Evolutionary conservation across 2,329 filamentous ascomycete genomes (phyloP), one percentile per base, ranked within the genome.

Genomic region (Penicillium sp.): DNA sequence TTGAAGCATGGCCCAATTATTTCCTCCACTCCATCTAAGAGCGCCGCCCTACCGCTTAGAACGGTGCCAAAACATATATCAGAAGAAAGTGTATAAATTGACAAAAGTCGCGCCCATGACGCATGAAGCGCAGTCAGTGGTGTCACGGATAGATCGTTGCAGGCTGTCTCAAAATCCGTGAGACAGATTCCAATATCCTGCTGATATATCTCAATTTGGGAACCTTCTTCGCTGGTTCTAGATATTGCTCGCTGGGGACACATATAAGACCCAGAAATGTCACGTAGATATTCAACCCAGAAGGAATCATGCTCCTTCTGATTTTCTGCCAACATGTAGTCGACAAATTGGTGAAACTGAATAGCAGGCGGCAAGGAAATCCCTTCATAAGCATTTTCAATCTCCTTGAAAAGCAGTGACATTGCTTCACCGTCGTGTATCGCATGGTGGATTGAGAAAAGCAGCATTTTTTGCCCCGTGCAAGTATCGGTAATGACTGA

Each of bases 1-100:
- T 96, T 97, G 78, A 97, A 96, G 68, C 91, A 96, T 0, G 92
- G 92, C 0, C 90, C 91, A n/a, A 95, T 83, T 5, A 96, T 81
- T 3, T 80, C 77, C 38, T 92, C 85, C 11, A 93, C 77, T 0
- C 81, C 82, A 5, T 87, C 80, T 2, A 92, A 70, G 0, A 83
- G 74, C 9, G 90, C 68, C 0, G 85, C 87, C 7, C 92, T 84
- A 1, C 92, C 91, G 65, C 85, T 92, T 56, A 93, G 81, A 2
- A 97, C 87, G 64, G 90, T 94, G 0, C 93, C 92, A 65, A 97
- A 96, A 68, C 90, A 94, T 5, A 96, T 65, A 65, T 96, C 91
- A 0, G 75, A 68, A 5, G 76, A 74, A 1, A 77, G 69, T 2
- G 85, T 79, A 2, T 84, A 74, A 2, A 81, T 73, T 0, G 81